Evolutionary conservation across 345 rosid genomes (phyloP).

Genomic region (Salix arbutifolia): DNA sequence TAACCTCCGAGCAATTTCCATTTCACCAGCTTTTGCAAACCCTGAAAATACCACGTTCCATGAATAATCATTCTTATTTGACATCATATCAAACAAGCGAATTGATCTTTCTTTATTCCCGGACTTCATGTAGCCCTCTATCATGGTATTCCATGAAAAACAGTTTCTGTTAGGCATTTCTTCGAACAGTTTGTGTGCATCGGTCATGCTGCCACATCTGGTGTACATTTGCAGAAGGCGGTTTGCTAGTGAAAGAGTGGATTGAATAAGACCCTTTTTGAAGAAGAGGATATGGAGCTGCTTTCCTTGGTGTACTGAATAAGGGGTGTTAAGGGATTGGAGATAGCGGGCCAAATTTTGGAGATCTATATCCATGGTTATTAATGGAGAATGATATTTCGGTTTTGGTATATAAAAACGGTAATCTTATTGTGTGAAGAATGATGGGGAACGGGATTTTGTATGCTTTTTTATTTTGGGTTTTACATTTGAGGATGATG

Average conservation of each 20-base stretch:
- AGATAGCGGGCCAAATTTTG: slow-evolving; percentile 35
- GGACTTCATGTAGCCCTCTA: slow-evolving; percentile 59
- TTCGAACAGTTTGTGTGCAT: slow-evolving; percentile 53
- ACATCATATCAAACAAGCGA: slow-evolving; percentile 49
- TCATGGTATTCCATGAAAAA: slow-evolving; percentile 71
- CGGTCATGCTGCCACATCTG: slow-evolving; percentile 31
- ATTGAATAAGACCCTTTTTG: slow-evolving; percentile 50
- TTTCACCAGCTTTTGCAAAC: slow-evolving; percentile 53
- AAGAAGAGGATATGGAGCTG: slow-evolving; percentile 52
- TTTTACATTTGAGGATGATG: no score
- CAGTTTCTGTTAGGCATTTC: slow-evolving; percentile 62
- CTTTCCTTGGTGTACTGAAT: slow-evolving; percentile 35
- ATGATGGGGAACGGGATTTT: no score
- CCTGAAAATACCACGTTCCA: slow-evolving; percentile 74
- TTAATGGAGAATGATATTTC: no score
- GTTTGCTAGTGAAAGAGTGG: slow-evolving; percentile 49
- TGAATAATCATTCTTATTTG: slow-evolving; percentile 48
- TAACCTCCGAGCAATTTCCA: slow-evolving; percentile 44
- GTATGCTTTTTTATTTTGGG: no score
- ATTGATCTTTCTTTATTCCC: slow-evolving; percentile 39
- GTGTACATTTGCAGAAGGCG: slow-evolving; percentile 48
- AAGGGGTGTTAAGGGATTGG: slow-evolving; percentile 34
- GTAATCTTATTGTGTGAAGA: no score
- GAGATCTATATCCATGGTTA: slow-evolving; percentile 22
- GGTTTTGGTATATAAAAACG: no score